These are phyloP conservation scores for Akanthomyces muscarius DNA, from an alignment of 2,329 filamentous ascomycete genomes.

Conservation along the genomic window DNA sequence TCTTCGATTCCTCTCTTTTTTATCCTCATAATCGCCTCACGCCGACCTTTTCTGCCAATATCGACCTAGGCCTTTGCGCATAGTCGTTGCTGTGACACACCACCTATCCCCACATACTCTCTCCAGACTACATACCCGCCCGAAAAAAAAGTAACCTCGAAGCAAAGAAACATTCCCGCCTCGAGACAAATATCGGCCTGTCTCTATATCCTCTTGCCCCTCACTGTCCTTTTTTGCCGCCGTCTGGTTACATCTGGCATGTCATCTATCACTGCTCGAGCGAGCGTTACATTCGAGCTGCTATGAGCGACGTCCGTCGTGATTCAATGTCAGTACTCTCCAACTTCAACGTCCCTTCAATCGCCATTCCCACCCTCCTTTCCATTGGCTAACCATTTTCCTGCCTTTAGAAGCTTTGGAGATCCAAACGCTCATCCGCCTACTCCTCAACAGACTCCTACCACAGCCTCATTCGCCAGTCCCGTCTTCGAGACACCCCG, in stretches of 20 bases:
- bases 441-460: constrained; percentile 56
- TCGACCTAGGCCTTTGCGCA: constrained; percentile 1
- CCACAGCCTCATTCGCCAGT: constrained; percentile 49
- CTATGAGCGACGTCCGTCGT: constrained; percentile 61
- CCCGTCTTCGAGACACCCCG: constrained; percentile 56
- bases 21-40: not conserved
- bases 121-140: constrained; percentile 14
- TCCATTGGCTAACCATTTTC: constrained; percentile 31
- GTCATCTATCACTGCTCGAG: constrained; percentile 10
- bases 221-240: not conserved
- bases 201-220: not conserved
- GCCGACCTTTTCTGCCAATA: not conserved
- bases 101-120: constrained; percentile 13
- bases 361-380: not conserved
- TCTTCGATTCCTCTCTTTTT: not conserved
- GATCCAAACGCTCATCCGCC: constrained; percentile 59
- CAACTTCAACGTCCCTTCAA: not conserved
- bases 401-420: constrained; percentile 50
- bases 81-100: constrained; percentile 19
- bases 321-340: constrained; percentile 42
- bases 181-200: constrained; percentile 9
- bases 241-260: constrained; percentile 9
- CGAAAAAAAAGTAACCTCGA: constrained; percentile 9
- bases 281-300: constrained; percentile 33
- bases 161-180: constrained; percentile 2